Base-by-base conservation (phyloP, 495 filamentous ascomycete species). In the Penicillium dipodomyicola region DNA sequence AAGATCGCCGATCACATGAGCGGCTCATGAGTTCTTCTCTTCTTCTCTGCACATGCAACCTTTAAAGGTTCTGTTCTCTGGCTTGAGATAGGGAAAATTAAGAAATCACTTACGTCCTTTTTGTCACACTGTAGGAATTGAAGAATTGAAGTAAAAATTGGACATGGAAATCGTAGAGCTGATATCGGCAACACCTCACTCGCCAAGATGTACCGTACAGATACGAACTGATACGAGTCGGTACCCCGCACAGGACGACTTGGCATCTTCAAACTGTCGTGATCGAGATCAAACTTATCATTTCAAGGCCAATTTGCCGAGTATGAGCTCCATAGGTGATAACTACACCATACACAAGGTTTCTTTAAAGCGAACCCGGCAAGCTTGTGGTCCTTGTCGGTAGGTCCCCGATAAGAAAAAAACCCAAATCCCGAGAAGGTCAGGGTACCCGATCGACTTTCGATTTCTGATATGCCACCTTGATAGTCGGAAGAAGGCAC, bases 311-410 rank as follows among this genome's bases (percentile, higher is more conserved):
- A 37, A n/a, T 37, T n/a, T 37, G 33, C 11, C 30, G 7, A 49
- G 8, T 25, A 70, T 68, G 67, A 66, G 57, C 47, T 27, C 63
- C 15, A 30, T 57, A 0, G 57, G 56, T 49, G 63, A 70, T 17
- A 70, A 70, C 33, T 67, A 70, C 23, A 51, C 59, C 2, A 66
- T 70, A 33, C 67, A 70, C 53, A 70, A 64, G 52, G 65, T 70
- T 17, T 66, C 65, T 12, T 39, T 68, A 3, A 74, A 72, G 57
- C 61, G 73, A 15, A 67, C 72, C 6, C 68, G 72, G 9, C 73
- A 76, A 59, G 73, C 73, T 27, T 76, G 73, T 54, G 70, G 64
- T 45, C 64, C 68, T 25, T 76, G 73, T 57, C 67, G 73, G 73
- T 74, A 63, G 37, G 63, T 59, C 33, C 33, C 33, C 14, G 14